phyloP scores from a whole-genome alignment of 768 basidiomycete genomes.

The Lactarius tabidus region DNA sequence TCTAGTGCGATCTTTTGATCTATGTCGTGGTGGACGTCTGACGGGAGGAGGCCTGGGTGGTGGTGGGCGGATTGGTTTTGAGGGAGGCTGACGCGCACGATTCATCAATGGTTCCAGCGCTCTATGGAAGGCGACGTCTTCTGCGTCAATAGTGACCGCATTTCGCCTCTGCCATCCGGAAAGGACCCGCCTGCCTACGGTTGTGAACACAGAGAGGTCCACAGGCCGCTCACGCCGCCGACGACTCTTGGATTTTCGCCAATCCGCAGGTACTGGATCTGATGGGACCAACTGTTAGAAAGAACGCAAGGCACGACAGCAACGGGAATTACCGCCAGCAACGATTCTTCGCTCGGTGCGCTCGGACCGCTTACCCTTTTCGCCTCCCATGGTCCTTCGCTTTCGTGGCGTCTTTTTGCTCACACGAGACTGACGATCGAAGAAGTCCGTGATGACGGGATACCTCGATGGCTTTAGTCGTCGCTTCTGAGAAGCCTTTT shows the following conservation, averaged over 20 bases:
- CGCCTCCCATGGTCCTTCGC: neutral
- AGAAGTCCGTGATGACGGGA: constrained; percentile 18
- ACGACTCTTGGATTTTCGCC: neutral
- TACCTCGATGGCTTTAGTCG: constrained; percentile 4
- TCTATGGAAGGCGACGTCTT: constrained; percentile 36
- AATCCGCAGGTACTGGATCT: neutral
- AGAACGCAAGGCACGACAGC: neutral
- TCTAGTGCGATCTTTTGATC: neutral
- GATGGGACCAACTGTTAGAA: neutral
- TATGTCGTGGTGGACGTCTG: neutral
- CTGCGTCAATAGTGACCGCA: constrained; percentile 41
- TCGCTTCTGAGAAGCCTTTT: neutral
- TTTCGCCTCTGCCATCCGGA: constrained; percentile 34
- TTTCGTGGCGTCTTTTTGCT: constrained; percentile 6
- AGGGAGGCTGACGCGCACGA: neutral
- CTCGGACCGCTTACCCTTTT: constrained; percentile 1
- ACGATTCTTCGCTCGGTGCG: neutral
- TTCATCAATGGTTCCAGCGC: constrained; percentile 9
- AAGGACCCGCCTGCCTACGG: constrained; percentile 38
- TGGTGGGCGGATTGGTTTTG: constrained; percentile 1
- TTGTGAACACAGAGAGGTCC: constrained; percentile 38
- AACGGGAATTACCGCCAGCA: neutral
- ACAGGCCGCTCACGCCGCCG: constrained; percentile 27
- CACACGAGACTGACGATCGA: neutral
- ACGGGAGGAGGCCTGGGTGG: neutral